phyloP scores from a whole-genome alignment of 768 basidiomycete genomes.

The Antrodiella citrinella region DNA sequence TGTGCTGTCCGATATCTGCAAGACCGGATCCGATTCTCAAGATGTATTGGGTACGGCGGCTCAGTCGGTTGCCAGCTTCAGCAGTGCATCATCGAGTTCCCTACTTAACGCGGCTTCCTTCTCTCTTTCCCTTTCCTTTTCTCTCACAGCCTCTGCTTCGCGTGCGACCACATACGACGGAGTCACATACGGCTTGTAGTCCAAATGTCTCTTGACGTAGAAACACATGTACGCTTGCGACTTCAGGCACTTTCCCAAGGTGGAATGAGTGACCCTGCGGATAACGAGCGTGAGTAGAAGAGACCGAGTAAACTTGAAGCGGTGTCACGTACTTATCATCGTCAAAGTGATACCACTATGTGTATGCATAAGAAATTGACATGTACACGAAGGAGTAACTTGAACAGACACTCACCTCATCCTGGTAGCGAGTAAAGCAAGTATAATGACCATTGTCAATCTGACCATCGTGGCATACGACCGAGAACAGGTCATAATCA shows the following conservation, averaged over 20 bases:
- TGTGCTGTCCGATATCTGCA: too few relatives aligned
- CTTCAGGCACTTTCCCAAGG: slow-evolving; percentile 53
- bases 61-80: slow-evolving; percentile 39
- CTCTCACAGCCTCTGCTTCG: slow-evolving; percentile 57
- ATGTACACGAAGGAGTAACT: neutral
- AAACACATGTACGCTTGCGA: slow-evolving; percentile 92
- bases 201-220: slow-evolving; percentile 84
- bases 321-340: slow-evolving; percentile 79
- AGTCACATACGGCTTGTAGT: slow-evolving; percentile 66
- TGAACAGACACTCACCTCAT: slow-evolving; percentile 58
- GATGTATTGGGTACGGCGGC: neutral
- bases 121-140: slow-evolving; percentile 47
- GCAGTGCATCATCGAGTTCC: slow-evolving; percentile 59
- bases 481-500: slow-evolving; percentile 87
- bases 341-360: slow-evolving; percentile 89
- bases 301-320: slow-evolving; percentile 3
- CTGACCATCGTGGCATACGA: slow-evolving; percentile 92
- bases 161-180: slow-evolving; percentile 62
- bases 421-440: slow-evolving; percentile 74
- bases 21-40: neutral
- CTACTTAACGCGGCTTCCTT: slow-evolving; percentile 42
- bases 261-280: slow-evolving; percentile 67
- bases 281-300: too few relatives aligned
- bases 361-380: too few relatives aligned
- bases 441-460: slow-evolving; percentile 95